Percentiles rank a stretch among this genome's conserved stretches.
These are phyloP conservation scores for Exsudoporus frostii DNA, from an alignment of 768 basidiomycete species.

Conservation along the genomic window DNA sequence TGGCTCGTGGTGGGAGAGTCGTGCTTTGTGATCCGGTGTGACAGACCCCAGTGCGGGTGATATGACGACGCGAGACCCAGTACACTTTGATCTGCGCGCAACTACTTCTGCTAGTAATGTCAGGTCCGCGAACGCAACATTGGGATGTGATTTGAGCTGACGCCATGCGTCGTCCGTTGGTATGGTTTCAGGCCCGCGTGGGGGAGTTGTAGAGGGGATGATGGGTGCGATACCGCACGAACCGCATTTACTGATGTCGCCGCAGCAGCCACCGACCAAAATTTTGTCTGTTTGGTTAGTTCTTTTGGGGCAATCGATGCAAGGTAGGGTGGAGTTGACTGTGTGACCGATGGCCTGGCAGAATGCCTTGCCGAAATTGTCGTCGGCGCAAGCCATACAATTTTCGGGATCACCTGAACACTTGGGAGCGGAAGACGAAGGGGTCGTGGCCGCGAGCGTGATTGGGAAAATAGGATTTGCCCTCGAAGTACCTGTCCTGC, in stretches of 20 bases:
- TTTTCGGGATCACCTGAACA: slow-evolving; percentile 89
- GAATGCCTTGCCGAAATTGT: slow-evolving; percentile 85
- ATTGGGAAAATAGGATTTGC: slow-evolving; percentile 55
- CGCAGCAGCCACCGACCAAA: slow-evolving; percentile 36
- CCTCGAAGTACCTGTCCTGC: slow-evolving; percentile 39
- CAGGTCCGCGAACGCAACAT: slow-evolving; percentile 81
- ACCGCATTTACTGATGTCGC: slow-evolving; percentile 31
- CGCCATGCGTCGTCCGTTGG: slow-evolving; percentile 83
- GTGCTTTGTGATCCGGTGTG: slow-evolving; percentile 43
- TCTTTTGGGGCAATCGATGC: slow-evolving; percentile 53
- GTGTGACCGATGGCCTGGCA: slow-evolving; percentile 72
- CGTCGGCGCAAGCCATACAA: slow-evolving; percentile 81
- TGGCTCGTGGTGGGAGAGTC: slow-evolving; percentile 10
- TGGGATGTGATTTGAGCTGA: slow-evolving; percentile 83
- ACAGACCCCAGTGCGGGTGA: slow-evolving; percentile 49
- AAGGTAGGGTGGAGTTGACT: slow-evolving; percentile 49
- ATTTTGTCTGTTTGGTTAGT: slow-evolving; percentile 26
- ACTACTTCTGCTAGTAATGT: slow-evolving; percentile 86
- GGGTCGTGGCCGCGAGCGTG: slow-evolving; percentile 33
- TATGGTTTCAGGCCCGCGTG: slow-evolving; percentile 48
- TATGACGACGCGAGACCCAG: slow-evolving; percentile 63
- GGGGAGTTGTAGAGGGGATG: slow-evolving; percentile 20
- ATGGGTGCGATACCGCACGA: slow-evolving; percentile 34
- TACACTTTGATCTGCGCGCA: slow-evolving; percentile 75
- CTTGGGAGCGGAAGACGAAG: slow-evolving; percentile 30